A percentile compares a stretch with the other conserved stretches of the same genome.
Evolutionary conservation across 2,329 filamentous ascomycete species (phyloP).

Genomic region (Harringtonia lauricola): DNA sequence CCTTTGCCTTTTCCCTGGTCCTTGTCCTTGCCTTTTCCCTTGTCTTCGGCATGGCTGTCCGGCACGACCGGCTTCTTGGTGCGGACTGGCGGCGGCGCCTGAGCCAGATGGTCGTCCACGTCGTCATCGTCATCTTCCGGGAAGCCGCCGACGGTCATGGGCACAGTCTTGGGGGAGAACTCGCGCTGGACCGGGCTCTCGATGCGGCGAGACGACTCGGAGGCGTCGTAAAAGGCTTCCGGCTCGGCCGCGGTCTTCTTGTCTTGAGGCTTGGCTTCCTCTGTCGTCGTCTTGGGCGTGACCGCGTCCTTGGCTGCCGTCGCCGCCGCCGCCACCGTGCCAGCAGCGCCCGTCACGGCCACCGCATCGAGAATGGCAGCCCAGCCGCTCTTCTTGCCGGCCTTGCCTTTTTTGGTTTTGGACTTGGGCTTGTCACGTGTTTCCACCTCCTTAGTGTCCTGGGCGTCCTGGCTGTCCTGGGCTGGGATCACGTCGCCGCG

Average conservation of each 20-base stretch:
- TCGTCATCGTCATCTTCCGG: conserved; percentile 1
- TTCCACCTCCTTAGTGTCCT: too few species aligned
- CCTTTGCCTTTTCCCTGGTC: not conserved
- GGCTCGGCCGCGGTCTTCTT: conserved; percentile 14
- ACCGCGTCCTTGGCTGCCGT: not conserved
- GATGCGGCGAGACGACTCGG: not conserved
- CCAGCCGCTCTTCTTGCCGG: conserved; percentile 34
- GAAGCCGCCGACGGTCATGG: not conserved
- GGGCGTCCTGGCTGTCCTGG: conserved; percentile 14
- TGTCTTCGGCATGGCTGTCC: not conserved
- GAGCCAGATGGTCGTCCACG: conserved; percentile 20
- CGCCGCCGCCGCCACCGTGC: not conserved
- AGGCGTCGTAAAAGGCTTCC: too few species aligned
- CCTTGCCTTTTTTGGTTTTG: conserved; percentile 1
- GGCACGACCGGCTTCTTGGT: not conserved
- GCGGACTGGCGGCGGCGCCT: conserved; percentile 1
- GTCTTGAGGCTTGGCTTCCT: conserved; percentile 9
- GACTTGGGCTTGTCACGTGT: not conserved
- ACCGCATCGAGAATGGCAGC: conserved; percentile 40
- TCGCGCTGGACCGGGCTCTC: not conserved
- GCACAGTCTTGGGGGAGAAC: not conserved
- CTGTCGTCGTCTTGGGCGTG: not conserved
- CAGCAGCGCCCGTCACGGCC: not conserved
- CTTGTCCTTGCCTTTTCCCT: not conserved
- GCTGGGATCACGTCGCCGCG: conserved; percentile 29